Base-by-base conservation (phyloP, 805 yeast species). In the Vanderwaltozyma polyspora region DNA sequence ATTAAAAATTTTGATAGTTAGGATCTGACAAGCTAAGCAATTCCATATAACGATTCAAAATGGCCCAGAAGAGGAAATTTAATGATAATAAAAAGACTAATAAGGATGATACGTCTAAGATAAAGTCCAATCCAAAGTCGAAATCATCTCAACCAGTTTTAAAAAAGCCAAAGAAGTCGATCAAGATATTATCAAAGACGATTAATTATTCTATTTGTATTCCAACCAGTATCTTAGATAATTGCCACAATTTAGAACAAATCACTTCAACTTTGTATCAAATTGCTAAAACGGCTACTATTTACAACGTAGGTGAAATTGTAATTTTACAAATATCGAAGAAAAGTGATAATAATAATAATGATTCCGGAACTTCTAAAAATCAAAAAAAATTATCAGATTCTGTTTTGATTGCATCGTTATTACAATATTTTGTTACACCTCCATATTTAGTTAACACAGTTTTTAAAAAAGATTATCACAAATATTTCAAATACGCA, bases 401-500 rank as follows among this genome's bases (percentile, higher is more conserved):
- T 63, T 60, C 77, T 0, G 56, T 76, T 51, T 49, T 76, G 6
- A 66, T 84, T 35, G 86, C 89, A 1, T 64, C 77, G 1, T 62
- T 86, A 26, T 60, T 86, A 37, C 94, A 84, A 51, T 85, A 63
- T 51, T 83, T 83, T 49, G 74, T 85, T 12, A 85, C 95, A 0
- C 95, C 95, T 1, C 80, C 84, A 32, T 83, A 86, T 50, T 63
- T 86, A 28, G 70, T 76, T 14, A 76, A 77, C 40, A 58, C 76
- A 2, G 66, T 79, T 4, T 83, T 85, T 61, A 65, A 68, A 40
- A 60, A 66, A 17, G 59, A 64, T 44, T 49, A 62, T 40, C 38
- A 55, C 18, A 55, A 60, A 25, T 68, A 73, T 49, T 72, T 81
- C 52, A 66, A 66, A 35, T 67, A 72, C 41, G 95, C 94, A 0